Base-by-base conservation (phyloP, 2,329 filamentous ascomycete species). In the Macrophomina tecta region DNA sequence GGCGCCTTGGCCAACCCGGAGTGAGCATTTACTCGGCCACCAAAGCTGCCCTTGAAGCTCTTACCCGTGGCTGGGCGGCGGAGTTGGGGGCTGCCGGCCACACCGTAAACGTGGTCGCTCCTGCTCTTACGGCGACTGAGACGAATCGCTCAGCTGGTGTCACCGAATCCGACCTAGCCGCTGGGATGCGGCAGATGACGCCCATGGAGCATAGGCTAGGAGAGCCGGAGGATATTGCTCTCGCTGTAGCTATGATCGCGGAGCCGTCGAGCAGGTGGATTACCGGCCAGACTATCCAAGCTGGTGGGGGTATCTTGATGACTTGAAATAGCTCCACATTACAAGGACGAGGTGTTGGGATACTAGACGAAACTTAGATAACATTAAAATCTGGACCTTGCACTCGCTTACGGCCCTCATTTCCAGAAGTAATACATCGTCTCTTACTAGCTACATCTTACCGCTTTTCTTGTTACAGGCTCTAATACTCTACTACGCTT, bases 21-120 rank as follows among this genome's bases (percentile, higher is more conserved):
- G 93, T 36, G 18, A 89, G 89, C 76, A 95, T 97, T 75, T 97
- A 97, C 85, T 97, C 93, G 78, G 92, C 93, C 0, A 93, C 91
- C 68, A 97, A 97, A 81, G 92, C 93, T n/a, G 36, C 36, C 6
- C 36, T 38, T 5, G 36, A 38, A 11, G 36, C 36, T 5, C 11
- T 38, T 5, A 38, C 36, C 6, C 36, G 36, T 5, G 5, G 5
- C 16, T 46, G 42, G 42, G 42, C 42, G 5, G 12, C 6, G 1
- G 42, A 46, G 42, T 14, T 46, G 42, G 42, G 42, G 18, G 3
- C 12, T 14, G 12, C 16, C 7, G 58, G 58, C 8, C 36, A 46
- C 58, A 46, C 32, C 7, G 60, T 63, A 1, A 63, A 63, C 32
- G 18, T 18, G n/a, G 30, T 63, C 32, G 30, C 48, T 42, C 60